These are phyloP conservation scores for Paramecium tetraurelia DNA, from an alignment of 73 alveolate genomes.

Conservation along the genomic window DNA sequence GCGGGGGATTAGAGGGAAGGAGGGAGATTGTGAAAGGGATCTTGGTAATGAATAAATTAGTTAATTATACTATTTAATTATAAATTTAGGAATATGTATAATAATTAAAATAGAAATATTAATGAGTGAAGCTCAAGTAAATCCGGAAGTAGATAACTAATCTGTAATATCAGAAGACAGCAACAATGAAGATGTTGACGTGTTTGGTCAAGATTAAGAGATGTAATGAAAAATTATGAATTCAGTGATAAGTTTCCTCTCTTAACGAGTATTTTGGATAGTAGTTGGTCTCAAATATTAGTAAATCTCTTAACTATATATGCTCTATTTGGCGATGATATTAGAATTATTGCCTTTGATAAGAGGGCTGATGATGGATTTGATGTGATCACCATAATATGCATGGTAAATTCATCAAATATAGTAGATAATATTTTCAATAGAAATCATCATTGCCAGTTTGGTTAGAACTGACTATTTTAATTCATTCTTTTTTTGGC, in stretches of 20 bases:
- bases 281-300: slow-evolving; percentile 19
- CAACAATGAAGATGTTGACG: not conserved
- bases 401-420: slow-evolving; percentile 61
- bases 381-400: slow-evolving; percentile 57
- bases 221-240: not conserved
- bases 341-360: slow-evolving; percentile 69
- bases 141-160: not conserved
- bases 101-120: not conserved
- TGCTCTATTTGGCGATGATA: slow-evolving; percentile 87
- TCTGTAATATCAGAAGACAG: not conserved
- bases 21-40: not conserved
- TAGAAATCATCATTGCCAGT: slow-evolving; percentile 73
- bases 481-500: slow-evolving; percentile 74
- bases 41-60: not conserved
- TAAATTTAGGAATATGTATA: not conserved
- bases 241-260: not conserved
- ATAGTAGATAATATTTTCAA: slow-evolving; percentile 54
- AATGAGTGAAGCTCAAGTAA: not conserved
- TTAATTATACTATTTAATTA: not conserved
- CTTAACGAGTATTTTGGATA: slow-evolving; percentile 11
- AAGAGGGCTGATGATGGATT: slow-evolving; percentile 72
- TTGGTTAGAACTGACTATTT: slow-evolving; percentile 59
- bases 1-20: not conserved
- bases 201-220: not conserved
- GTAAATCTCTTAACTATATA: slow-evolving; percentile 81